Conservation (phyloP, 2,329 filamentous ascomycete genomes). For the Fusarium austroafricanum region DNA sequence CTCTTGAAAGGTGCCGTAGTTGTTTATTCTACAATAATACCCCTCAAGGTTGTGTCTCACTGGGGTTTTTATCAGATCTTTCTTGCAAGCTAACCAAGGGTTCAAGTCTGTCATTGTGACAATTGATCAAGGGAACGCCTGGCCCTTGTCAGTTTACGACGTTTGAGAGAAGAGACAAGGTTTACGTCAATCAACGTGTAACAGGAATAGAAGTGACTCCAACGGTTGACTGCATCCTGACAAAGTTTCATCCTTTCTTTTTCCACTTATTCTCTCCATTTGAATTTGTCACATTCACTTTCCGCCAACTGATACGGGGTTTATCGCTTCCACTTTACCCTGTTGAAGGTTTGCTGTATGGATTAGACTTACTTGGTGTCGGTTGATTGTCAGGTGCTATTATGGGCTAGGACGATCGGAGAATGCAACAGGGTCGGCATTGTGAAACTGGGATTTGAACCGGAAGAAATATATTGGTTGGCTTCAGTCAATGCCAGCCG, state of each 20-base stretch:
- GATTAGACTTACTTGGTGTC: neutral
- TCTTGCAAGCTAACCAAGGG: conserved; percentile 5
- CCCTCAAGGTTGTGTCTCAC: conserved; percentile 5
- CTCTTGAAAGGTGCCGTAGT: neutral
- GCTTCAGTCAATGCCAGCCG: neutral
- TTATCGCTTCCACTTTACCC: neutral
- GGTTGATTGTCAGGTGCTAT: conserved; percentile 2
- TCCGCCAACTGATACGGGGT: neutral
- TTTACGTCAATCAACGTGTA: conserved; percentile 11
- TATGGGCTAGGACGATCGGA: conserved; percentile 18
- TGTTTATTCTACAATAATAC: neutral
- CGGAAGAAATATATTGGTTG: conserved; percentile 10
- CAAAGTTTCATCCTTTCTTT: conserved; percentile 11
- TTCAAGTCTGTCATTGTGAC: conserved; percentile 20
- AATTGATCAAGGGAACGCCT: conserved; percentile 12
- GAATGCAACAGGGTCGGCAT: conserved; percentile 17
- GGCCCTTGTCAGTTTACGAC: conserved; percentile 4
- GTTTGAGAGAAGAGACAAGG: conserved; percentile 24
- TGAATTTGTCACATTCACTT: conserved; percentile 1
- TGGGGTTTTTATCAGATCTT: conserved; percentile 29
- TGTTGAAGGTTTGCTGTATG: neutral
- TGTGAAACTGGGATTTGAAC: conserved; percentile 19
- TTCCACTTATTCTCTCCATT: neutral
- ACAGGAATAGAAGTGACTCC: conserved; percentile 14
- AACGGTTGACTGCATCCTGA: neutral